Percentiles rank a stretch among this genome's conserved stretches.
Evolutionary conservation across 352 stramenopile species (phyloP).

Genomic region (Globisporangium splendens): DNA sequence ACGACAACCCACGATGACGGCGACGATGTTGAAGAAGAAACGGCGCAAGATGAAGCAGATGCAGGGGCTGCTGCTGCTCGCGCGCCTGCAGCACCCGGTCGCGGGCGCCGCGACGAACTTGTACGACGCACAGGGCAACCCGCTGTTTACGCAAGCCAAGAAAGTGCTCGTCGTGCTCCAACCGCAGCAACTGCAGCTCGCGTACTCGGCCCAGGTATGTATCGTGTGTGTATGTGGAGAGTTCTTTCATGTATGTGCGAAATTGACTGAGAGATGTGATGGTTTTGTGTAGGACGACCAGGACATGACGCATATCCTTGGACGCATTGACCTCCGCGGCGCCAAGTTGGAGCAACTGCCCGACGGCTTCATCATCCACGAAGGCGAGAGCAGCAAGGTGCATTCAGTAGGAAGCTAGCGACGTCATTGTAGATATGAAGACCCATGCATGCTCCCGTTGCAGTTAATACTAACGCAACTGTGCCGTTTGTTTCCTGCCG

Average conservation of each 20-base stretch:
- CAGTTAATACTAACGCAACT: too few relatives aligned
- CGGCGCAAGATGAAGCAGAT: constrained; percentile 79
- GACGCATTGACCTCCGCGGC: constrained; percentile 48
- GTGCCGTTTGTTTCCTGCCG: too few relatives aligned
- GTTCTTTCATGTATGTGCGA: too few relatives aligned
- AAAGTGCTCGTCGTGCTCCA: constrained; percentile 66
- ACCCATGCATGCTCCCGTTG: too few relatives aligned
- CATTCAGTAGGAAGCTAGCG: too few relatives aligned
- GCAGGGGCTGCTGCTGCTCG: constrained; percentile 66
- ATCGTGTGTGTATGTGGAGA: too few relatives aligned
- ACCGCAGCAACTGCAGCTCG: constrained; percentile 61
- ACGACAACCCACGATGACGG: constrained; percentile 24
- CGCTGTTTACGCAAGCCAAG: constrained; percentile 15
- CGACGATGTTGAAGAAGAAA: constrained; percentile 33
- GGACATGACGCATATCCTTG: constrained; percentile 60
- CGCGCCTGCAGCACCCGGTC: constrained; percentile 24
- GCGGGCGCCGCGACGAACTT: neutral
- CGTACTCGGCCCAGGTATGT: constrained; percentile 57
- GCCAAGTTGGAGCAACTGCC: constrained; percentile 72
- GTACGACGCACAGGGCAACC: neutral
- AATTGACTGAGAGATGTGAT: neutral
- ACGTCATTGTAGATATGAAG: too few relatives aligned
- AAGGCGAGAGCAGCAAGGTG: constrained; percentile 45
- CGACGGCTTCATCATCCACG: constrained; percentile 74
- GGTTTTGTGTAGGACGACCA: constrained; percentile 44